phyloP scores from a whole-genome alignment of 2,329 filamentous ascomycete species.

The Simplicillium sp. region DNA sequence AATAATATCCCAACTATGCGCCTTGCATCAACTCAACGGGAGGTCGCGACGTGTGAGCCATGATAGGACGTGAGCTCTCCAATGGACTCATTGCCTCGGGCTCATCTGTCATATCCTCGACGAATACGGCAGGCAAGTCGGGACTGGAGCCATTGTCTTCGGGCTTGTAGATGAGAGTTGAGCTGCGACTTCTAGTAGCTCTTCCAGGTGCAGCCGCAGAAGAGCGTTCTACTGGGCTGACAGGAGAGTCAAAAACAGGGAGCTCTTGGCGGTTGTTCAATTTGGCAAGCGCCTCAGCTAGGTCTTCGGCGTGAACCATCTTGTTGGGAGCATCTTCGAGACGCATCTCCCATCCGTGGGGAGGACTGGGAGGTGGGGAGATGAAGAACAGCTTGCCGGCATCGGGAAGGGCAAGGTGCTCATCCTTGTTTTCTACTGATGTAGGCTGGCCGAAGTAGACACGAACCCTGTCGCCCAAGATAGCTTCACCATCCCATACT shows the following conservation, averaged over 20 bases:
- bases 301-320: conserved; percentile 58
- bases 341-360: conserved; percentile 59
- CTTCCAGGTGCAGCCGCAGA: conserved; percentile 11
- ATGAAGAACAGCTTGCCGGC: conserved; percentile 67
- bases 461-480: conserved; percentile 60
- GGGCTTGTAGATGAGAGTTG: conserved; percentile 57
- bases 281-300: conserved; percentile 56
- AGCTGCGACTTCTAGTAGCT: conserved; percentile 45
- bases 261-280: conserved; percentile 36
- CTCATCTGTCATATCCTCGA: conserved; percentile 57
- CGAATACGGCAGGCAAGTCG: conserved; percentile 53
- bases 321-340: conserved; percentile 63
- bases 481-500: conserved; percentile 63
- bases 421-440: conserved; percentile 41
- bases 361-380: conserved; percentile 57
- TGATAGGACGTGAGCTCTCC: conserved; percentile 34
- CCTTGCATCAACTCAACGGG: conserved; percentile 53
- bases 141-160: conserved; percentile 44
- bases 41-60: conserved; percentile 52
- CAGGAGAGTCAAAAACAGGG: conserved; percentile 20
- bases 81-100: conserved; percentile 34
- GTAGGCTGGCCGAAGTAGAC: conserved; percentile 62
- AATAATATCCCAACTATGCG: too few species aligned
- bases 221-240: conserved; percentile 29
- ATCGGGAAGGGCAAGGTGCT: conserved; percentile 57